Evolutionary conservation across 108 stramenopile species (phyloP), one percentile per base, ranked within the genome.

Genomic region (Nitzschia palea): DNA sequence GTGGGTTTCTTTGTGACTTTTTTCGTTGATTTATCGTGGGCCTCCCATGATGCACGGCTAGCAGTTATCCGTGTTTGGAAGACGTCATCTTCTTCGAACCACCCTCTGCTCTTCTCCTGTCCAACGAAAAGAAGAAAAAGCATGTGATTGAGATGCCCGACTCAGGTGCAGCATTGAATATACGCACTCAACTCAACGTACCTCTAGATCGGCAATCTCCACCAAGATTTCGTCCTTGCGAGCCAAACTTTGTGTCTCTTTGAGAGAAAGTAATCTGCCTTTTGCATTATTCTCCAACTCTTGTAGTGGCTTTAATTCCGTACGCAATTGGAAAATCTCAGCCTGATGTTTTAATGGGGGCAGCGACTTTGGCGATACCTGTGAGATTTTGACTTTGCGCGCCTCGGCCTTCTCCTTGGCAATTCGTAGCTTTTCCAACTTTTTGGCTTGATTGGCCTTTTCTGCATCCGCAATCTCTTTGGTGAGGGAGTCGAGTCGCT

Each of bases 71-170:
- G 78, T 35, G 42, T 53, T 32, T 63, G 51, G 63, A 94, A 94
- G 12, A 62, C 70, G 4, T 87, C 88, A 29, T 94, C 90, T 18
- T 86, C 87, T 69, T 93, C 91, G 61, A 88, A 89, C 91, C 86
- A 88, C 20, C 88, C 91, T 34, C 85, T 70, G 65, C 85, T 86
- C 0, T 61, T 25, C 27, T 62, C 28, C 70, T 73, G 55, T 26
- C 17, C 32, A 58, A 42, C 15, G 3, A 57, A 43, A 40, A 15
- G 22, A 25, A 26, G 2, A 43, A 1, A 42, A 26, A 1, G 1
- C 12, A 42, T 33, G 60, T 44, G 60, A 61, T 23, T 12, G 12
- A 40, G 37, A 40, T 40, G 37, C 37, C 6, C 37, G 6, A 12
- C 37, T 40, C 10, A 40, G 37, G 12, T 12, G 6, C 37, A 6